These are phyloP conservation scores for Raphanus raphanistrum DNA, from an alignment of 345 rosid species.

Conservation along the genomic window DNA sequence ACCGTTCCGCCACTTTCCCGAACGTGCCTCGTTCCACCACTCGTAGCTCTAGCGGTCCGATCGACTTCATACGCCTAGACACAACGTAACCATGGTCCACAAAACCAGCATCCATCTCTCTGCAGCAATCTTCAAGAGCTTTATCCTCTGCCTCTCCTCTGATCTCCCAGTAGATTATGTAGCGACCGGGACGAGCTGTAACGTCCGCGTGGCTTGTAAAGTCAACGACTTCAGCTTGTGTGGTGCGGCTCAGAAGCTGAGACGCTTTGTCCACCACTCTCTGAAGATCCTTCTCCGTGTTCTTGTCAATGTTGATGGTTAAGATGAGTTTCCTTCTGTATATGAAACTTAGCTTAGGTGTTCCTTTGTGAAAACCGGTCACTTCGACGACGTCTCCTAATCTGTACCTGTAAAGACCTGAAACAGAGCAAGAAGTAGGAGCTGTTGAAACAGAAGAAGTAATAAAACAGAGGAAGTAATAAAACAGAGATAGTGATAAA, in stretches of 20 bases:
- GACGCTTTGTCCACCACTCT: conserved; percentile 69
- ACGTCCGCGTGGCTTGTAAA: conserved; percentile 83
- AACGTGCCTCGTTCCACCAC: conserved; percentile 75
- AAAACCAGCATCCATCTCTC: conserved; percentile 74
- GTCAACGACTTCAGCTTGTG: conserved; percentile 70
- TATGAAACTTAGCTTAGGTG: conserved; percentile 84
- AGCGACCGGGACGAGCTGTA: conserved; percentile 67
- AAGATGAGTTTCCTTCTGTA: conserved; percentile 84
- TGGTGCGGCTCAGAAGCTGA: conserved; percentile 46
- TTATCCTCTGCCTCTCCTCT: conserved; percentile 71
- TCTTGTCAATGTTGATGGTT: conserved; percentile 88
- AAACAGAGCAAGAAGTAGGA: conserved; percentile 24
- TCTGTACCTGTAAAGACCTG: conserved; percentile 80
- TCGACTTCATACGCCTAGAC: conserved; percentile 67
- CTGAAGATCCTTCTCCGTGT: conserved; percentile 92
- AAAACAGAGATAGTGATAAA: not conserved
- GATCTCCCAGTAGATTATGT: conserved; percentile 89
- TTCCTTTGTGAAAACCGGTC: conserved; percentile 66
- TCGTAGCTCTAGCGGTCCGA: conserved; percentile 85
- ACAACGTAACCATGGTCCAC: conserved; percentile 83
- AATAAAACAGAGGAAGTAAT: not conserved
- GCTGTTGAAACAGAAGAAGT: not conserved
- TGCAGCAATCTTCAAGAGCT: conserved; percentile 67
- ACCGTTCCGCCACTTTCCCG: conserved; percentile 69
- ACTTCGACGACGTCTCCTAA: conserved; percentile 94